Base-by-base conservation (phyloP, 78 protist genomes). In the Diacronema lutheri region DNA sequence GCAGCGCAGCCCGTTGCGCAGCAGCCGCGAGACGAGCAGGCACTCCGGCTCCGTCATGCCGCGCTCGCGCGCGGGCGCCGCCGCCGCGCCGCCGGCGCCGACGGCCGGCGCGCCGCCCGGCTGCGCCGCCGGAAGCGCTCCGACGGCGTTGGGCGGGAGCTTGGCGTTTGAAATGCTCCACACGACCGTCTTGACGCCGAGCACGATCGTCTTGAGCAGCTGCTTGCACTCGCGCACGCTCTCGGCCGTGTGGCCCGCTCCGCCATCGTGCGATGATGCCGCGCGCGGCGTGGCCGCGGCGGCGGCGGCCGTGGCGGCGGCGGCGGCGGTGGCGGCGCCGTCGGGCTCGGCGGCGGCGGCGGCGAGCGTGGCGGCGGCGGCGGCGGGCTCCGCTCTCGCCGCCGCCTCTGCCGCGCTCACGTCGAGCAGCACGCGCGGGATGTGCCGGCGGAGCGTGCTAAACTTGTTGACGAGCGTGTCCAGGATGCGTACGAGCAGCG, bases 171-270 rank as follows among this genome's bases (percentile, higher is more conserved):
- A 65, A 35, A 88, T 81, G 40, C 58, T 92, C 93, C 95, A 94
- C 37, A 94, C 88, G 23, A 93, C 93, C 33, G 88, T 95, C 61
- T 94, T 91, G 33, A 96, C 83, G 29, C 96, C 95, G 6, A 86
- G 40, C 21, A 93, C 83, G 73, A 96, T 89, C 29, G 95, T 93
- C 25, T 83, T 81, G 35, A 96, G 61, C 64, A 94, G 57, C 81
- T 90, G 93, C 62, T 90, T 84, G 55, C 57, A 62, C 41, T 90
- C 87, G 4, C n/a, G 26, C 9, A 38, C 16, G 37, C 55, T 37
- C 26, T 86, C 85, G 31, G n/a, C 55, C 50, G 60, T 31, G 25
- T 74, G 55, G 21, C 50, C 81, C 61, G 13, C 33, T 4, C 83
- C 57, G 21, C 35, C 57, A 10, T 58, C 37, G 57, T 31, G 33